Percentiles rank a stretch among this genome's conserved stretches.
phyloP scores from a whole-genome alignment of 2,329 filamentous ascomycete genomes.

The Colletotrichum tofieldiae region DNA sequence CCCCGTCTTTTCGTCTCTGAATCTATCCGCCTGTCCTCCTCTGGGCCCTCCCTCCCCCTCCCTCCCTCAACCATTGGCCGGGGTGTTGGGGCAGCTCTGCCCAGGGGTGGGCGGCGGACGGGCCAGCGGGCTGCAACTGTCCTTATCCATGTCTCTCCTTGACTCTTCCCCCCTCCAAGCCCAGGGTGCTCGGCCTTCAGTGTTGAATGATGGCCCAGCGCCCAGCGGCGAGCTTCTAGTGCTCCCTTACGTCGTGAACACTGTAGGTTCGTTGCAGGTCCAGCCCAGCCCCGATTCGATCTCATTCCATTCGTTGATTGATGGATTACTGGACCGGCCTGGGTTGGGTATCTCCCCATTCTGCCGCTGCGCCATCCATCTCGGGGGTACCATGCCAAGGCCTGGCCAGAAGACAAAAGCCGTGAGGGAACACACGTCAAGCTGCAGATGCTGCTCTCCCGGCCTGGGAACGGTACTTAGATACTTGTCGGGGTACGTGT shows the following conservation, averaged over 20 bases:
- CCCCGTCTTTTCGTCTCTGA: neutral
- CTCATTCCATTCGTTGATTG: constrained; percentile 3
- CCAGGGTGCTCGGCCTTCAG: constrained; percentile 1
- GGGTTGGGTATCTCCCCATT: constrained; percentile 10
- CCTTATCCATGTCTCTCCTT: constrained; percentile 28
- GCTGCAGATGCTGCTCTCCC: constrained; percentile 7
- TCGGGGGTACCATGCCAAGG: neutral
- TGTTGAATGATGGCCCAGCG: neutral
- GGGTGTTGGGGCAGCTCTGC: constrained; percentile 49
- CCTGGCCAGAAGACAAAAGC: constrained; percentile 4
- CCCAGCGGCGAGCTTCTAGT: neutral
- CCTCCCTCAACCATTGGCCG: constrained; percentile 45
- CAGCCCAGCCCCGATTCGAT: constrained; percentile 4
- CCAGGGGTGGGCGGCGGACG: constrained; percentile 23
- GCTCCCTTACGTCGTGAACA: neutral
- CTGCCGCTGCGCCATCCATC: neutral
- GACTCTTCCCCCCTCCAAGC: constrained; percentile 3
- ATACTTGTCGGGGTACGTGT: neutral
- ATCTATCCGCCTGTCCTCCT: constrained; percentile 26
- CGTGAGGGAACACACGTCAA: constrained; percentile 33
- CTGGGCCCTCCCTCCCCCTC: constrained; percentile 43
- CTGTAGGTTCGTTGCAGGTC: neutral
- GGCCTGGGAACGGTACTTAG: constrained; percentile 14
- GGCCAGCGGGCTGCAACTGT: constrained; percentile 38
- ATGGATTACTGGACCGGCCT: neutral